Evolutionary conservation across 768 basidiomycete species (phyloP), one percentile per base, ranked within the genome.

Genomic region (Suillus lakei): DNA sequence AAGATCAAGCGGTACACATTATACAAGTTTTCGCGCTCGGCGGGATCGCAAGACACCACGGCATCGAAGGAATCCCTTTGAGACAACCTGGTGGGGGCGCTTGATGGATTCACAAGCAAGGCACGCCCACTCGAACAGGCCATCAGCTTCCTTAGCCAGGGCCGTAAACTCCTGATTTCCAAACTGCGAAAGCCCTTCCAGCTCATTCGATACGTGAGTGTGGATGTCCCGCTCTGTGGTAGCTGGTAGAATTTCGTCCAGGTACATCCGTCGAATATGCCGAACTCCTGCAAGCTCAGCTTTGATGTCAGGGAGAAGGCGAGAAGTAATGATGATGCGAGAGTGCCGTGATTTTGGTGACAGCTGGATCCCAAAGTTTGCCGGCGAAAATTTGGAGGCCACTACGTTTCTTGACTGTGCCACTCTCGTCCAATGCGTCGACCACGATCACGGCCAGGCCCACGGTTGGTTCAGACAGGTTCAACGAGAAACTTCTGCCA

Each of bases 371-470:
- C 38, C 1, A 5, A 16, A 41, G 26, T 15, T 18, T 60, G 38
- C 23, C n/a, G 7, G 63, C 30, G 26, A 68, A 46, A 30, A 67
- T 34, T 5, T 26, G 6, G 13, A 77, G 69, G 34, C 15, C 68
- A n/a, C n/a, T n/a, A n/a, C n/a, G 66, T 36, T 21, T 21, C 15
- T 53, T 26, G n/a, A 44, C 58, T 18, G 60, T 51, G n/a, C 62
- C 64, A 58, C 64, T 67, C 46, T 67, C 69, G 51, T 72, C 69
- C 32, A 72, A 30, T 16, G 63, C 74, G 44, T 76, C 75, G 39
- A 74, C 70, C 62, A 76, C 64, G 36, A 74, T 64, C 10, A 73
- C 34, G 15, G 74, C 67, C 28, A 70, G 75, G 10, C 70, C 68
- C 18, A 50, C 10, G 44, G n/a, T 18, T 30, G 30, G 15, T 12